Base-by-base conservation (phyloP, 345 rosid genomes). In the Triadica sebifera region DNA sequence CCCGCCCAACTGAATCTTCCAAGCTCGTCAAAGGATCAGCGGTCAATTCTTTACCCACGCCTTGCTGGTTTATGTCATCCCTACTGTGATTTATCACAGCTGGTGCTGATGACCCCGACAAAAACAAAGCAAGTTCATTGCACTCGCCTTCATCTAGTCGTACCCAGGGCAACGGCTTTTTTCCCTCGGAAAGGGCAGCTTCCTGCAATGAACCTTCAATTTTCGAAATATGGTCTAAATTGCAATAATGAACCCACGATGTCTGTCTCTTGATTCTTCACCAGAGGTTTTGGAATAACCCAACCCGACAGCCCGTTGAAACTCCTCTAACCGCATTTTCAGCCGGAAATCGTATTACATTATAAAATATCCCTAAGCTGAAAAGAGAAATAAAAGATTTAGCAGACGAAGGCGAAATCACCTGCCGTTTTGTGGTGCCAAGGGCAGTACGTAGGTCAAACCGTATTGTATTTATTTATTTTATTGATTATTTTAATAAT, bases 361-460 rank as follows among this genome's bases (percentile, higher is more conserved):
- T 37, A 60, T 29, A 24, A 56, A 51, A 0, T 24, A 12, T 56
- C n/a, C 34, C 11, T n/a, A 12, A n/a, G 13, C 3, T 41, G 34
- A 59, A 10, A 6, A 58, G 45, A 25, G 2, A 6, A n/a, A 1
- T 39, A 34, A 43, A 29, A 70, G 4, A 29, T 53, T 53, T 19
- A 39, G 57, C 12, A 37, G 11, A 20, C 4, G 74, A 19, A 65
- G 69, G 69, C 72, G 66, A 72, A 58, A 57, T 71, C 50, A 91
- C 98, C 97, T 91, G 97, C 98, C 98, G 9, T 49, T 49, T 49
- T 49, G 15, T 9, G 69, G 94, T 93, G 79, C 98, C 95, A 6
- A 93, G 86, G 12, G 90, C 84, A 0, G 91, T 87, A 25, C 65
- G 85, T 45, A 93, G 86, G 71, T 88, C 98, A n/a, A n/a, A n/a